Evolutionary conservation across 139 green algal genomes (phyloP).

Genomic region (Eudorina sp.): DNA sequence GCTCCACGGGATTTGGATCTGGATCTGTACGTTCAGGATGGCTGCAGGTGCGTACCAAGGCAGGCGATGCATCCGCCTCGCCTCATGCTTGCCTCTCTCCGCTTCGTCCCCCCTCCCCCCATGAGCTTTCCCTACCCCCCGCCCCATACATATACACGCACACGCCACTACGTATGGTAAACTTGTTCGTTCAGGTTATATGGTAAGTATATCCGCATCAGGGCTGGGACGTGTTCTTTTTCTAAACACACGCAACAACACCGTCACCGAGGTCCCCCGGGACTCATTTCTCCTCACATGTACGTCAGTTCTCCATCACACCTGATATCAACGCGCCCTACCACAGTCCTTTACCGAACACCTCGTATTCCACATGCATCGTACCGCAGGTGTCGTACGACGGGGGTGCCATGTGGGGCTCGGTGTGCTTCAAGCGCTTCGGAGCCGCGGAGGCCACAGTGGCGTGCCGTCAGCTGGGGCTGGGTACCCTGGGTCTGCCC

Average conservation of each 20-base stretch:
- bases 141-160: not conserved
- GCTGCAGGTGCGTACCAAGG: slow-evolving; percentile 33
- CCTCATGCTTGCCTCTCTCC: not conserved
- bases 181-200: no score
- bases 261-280: no score
- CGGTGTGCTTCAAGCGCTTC: slow-evolving; percentile 4
- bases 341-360: no score
- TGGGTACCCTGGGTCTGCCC: slow-evolving; percentile 9
- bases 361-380: no score
- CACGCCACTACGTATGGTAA: no score
- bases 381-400: not conserved
- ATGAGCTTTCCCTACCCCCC: not conserved
- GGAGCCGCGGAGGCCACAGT: not conserved
- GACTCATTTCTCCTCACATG: no score
- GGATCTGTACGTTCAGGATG: not conserved
- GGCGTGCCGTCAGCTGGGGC: slow-evolving; percentile 6
- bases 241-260: no score
- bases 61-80: no score
- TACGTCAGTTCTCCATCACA: no score
- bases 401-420: not conserved
- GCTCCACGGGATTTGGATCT: not conserved
- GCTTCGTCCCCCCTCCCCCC: not conserved
- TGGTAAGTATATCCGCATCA: no score
- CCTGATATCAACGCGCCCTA: no score
- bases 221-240: no score